A percentile compares a stretch with the other conserved stretches of the same genome.
These are phyloP conservation scores for Boletus smithii DNA, from an alignment of 1,284 basidiomycete genomes.

Conservation along the genomic window DNA sequence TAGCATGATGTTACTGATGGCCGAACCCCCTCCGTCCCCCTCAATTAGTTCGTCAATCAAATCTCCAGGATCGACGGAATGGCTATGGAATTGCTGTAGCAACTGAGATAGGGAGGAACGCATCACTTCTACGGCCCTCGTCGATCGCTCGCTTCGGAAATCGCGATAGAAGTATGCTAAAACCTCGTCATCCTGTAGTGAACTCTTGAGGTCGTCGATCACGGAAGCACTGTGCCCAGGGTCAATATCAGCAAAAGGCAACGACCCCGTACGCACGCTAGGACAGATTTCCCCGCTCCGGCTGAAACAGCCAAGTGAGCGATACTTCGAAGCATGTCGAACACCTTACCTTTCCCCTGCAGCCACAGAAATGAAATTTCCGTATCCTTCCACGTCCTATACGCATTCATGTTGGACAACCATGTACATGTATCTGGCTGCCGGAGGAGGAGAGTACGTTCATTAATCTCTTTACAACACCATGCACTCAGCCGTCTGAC, in stretches of 20 bases:
- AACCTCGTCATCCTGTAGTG: background rate
- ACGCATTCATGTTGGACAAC: constrained; percentile 5
- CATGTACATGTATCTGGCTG: constrained; percentile 17
- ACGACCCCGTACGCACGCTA: constrained; percentile 12
- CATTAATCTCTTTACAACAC: constrained; percentile 5
- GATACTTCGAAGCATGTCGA: accelerated
- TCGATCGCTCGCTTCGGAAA: constrained; percentile 11
- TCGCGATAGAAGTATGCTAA: constrained; percentile 19
- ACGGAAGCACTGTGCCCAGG: constrained; percentile 3
- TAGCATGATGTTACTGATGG: background rate
- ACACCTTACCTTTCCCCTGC: constrained; percentile 11
- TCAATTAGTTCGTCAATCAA: background rate
- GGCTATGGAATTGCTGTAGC: background rate
- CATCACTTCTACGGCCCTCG: constrained; percentile 7
- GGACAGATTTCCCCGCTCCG: constrained; percentile 19
- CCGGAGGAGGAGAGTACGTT: background rate
- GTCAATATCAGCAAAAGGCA: background rate
- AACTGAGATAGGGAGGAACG: constrained; percentile 18
- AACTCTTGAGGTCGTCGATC: constrained; percentile 8
- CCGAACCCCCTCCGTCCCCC: background rate
- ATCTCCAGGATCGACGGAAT: background rate
- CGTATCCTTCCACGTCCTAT: constrained; percentile 9
- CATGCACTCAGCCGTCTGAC: constrained; percentile 3
- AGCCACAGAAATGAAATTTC: constrained; percentile 17
- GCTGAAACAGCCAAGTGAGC: background rate